phyloP scores from a whole-genome alignment of 2,329 filamentous ascomycete genomes.

The Emergomyces africanus region DNA sequence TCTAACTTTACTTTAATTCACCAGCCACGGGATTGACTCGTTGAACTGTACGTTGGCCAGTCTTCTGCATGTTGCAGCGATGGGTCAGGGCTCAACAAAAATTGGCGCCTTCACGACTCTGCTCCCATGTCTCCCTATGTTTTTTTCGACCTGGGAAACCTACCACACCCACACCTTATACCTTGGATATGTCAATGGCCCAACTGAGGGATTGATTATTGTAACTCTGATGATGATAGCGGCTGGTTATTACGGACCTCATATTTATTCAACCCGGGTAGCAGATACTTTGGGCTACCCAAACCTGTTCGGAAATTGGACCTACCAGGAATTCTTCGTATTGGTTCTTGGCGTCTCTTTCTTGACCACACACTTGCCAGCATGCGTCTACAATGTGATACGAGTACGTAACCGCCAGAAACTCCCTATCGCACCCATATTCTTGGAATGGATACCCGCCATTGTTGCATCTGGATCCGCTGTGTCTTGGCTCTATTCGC shows the following conservation, averaged over 20 bases:
- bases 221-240: slow-evolving; percentile 75
- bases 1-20: slow-evolving; percentile 18
- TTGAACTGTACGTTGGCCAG: slow-evolving; percentile 92
- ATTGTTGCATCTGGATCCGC: slow-evolving; percentile 63
- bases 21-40: slow-evolving; percentile 85
- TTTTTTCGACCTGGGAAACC: slow-evolving; percentile 99
- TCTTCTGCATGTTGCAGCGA: slow-evolving; percentile 79
- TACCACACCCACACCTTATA: slow-evolving; percentile 98
- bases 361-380: slow-evolving; percentile 65
- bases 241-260: slow-evolving; percentile 77
- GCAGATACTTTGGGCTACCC: slow-evolving; percentile 54
- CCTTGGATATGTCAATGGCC: slow-evolving; percentile 91
- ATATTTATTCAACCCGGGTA: slow-evolving; percentile 71
- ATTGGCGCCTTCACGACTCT: slow-evolving; percentile 85
- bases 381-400: slow-evolving; percentile 78
- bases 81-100: slow-evolving; percentile 75
- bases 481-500: slow-evolving; percentile 77
- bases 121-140: slow-evolving; percentile 90
- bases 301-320: slow-evolving; percentile 53
- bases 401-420: slow-evolving; percentile 58
- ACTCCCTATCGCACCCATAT: slow-evolving; percentile 66
- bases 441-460: slow-evolving; percentile 92
- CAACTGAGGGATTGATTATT: slow-evolving; percentile 87
- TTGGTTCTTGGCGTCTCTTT: slow-evolving; percentile 54
- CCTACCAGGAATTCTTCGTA: slow-evolving; percentile 83